Percentiles rank a stretch among this genome's conserved stretches.
These are phyloP conservation scores for Cerrena zonata DNA, from an alignment of 1,284 basidiomycete species.

Conservation along the genomic window DNA sequence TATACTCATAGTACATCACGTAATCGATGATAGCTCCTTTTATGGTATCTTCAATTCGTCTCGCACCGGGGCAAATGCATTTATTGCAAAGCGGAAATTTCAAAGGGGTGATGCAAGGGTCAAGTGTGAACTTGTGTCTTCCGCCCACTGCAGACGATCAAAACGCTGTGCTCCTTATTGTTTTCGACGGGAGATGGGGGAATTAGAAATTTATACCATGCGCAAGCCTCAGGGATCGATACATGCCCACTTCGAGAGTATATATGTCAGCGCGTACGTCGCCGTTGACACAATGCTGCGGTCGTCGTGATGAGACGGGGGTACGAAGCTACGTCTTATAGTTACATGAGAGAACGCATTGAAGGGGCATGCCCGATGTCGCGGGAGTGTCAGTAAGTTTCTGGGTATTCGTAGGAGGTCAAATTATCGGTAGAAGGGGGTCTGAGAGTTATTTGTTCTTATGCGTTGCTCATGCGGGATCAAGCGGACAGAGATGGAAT, in stretches of 20 bases:
- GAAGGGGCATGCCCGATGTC: not conserved
- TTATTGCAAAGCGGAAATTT: not conserved
- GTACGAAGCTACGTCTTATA: not conserved
- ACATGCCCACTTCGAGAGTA: too few species aligned
- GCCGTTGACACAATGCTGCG: not conserved
- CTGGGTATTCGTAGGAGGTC: not conserved
- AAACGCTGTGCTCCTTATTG: not conserved
- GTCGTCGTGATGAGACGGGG: not conserved
- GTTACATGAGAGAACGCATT: not conserved
- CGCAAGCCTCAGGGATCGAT: too few species aligned
- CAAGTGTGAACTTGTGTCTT: too few species aligned
- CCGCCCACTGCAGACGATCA: too few species aligned
- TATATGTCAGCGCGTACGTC: too few species aligned
- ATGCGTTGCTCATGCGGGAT: not conserved
- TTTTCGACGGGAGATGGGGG: not conserved
- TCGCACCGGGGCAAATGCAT: too few species aligned
- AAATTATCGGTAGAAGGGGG: not conserved
- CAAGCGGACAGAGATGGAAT: not conserved
- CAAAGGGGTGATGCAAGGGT: slow-evolving; percentile 1
- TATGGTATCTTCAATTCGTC: slow-evolving; percentile 5
- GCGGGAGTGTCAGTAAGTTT: not conserved
- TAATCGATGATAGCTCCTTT: slow-evolving; percentile 8
- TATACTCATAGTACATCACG: slow-evolving; percentile 10
- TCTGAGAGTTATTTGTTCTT: not conserved
- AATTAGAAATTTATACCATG: not conserved